These are phyloP conservation scores for Forsythia viridissima DNA, from an alignment of 257 asterid species.

Conservation along the genomic window DNA sequence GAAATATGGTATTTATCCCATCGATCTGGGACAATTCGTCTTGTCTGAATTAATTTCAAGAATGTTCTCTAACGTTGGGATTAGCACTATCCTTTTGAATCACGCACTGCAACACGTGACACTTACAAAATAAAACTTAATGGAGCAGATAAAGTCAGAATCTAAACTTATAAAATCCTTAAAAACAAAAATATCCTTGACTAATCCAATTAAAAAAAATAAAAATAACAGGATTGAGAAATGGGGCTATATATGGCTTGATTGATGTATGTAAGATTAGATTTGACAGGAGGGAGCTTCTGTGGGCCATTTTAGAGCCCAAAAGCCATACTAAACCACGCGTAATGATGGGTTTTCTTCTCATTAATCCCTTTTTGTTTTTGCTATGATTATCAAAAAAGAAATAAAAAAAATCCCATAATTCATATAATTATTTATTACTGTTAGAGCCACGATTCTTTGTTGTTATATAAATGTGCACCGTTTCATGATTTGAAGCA, in stretches of 20 bases:
- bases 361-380: slow-evolving; percentile 2
- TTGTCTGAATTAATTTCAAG: too few species aligned
- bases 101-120: not conserved
- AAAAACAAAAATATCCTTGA: not conserved
- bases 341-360: slow-evolving; percentile 34
- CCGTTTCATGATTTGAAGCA: not conserved
- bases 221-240: too few species aligned
- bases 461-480: slow-evolving; percentile 12
- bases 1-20: too few species aligned
- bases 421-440: slow-evolving; percentile 18
- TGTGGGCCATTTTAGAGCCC: slow-evolving; percentile 33
- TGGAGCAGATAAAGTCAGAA: not conserved
- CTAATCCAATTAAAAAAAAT: not conserved
- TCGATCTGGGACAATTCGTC: too few species aligned
- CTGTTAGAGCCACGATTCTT: slow-evolving; percentile 25
- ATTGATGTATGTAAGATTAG: slow-evolving; percentile 4
- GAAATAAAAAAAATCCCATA: not conserved
- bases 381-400: slow-evolving; percentile 12
- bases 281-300: slow-evolving; percentile 22
- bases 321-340: slow-evolving; percentile 32
- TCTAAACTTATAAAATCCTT: not conserved
- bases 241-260: too few species aligned
- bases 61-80: too few species aligned
- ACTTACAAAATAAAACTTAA: too few species aligned
- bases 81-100: too few species aligned